These are phyloP conservation scores for Rhizoclosmatium globosum DNA, from an alignment of 192 early-diverging fungal genomes.

Conservation along the genomic window DNA sequence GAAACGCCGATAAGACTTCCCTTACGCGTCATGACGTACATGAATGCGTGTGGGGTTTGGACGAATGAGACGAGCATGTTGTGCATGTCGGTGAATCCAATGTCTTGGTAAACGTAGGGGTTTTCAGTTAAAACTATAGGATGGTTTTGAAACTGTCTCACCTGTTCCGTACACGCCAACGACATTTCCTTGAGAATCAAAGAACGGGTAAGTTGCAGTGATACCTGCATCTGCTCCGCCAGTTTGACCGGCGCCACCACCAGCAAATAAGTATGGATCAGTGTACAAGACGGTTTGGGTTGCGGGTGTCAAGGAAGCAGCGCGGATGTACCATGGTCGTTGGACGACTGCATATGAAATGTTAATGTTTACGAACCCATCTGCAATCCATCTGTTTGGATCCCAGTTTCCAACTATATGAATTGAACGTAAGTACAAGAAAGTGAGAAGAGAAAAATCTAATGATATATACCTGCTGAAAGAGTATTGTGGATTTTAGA, in stretches of 20 bases:
- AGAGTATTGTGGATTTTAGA: not conserved
- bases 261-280: not conserved
- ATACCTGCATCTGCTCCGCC: slow-evolving; percentile 12
- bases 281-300: not conserved
- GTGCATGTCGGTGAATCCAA: slow-evolving; percentile 22
- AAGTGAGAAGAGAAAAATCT: too few species aligned
- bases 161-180: not conserved
- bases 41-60: slow-evolving; percentile 7
- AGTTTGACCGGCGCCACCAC: not conserved
- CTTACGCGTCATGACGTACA: slow-evolving; percentile 17
- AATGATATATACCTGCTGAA: not conserved
- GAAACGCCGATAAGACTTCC: slow-evolving; percentile 16
- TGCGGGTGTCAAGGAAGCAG: not conserved
- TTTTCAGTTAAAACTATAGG: not conserved
- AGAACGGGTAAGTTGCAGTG: slow-evolving; percentile 10
- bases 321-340: not conserved
- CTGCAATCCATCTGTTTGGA: not conserved
- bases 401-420: not conserved
- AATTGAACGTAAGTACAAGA: too few species aligned
- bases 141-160: not conserved
- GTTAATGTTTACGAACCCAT: not conserved
- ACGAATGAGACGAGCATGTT: not conserved
- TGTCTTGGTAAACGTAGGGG: too few species aligned
- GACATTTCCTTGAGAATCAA: not conserved
- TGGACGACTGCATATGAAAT: not conserved